Conservation (phyloP, 768 basidiomycete genomes). For the Hericium erinaceus region DNA sequence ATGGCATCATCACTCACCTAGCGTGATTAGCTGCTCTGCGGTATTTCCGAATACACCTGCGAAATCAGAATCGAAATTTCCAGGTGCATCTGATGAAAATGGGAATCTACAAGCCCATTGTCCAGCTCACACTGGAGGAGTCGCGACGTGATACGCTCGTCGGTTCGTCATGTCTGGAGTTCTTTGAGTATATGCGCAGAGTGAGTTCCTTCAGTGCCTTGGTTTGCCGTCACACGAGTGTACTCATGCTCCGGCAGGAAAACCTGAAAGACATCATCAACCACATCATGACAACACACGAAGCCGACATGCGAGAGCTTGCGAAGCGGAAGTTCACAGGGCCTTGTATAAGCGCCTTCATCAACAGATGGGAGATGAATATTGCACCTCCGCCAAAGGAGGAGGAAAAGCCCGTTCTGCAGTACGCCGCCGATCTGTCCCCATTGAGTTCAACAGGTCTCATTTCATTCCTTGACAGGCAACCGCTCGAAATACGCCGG, state of each 20-base stretch:
- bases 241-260: conserved; percentile 38
- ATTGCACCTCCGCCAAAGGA: conserved; percentile 62
- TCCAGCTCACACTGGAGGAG: conserved; percentile 78
- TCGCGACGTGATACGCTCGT: conserved; percentile 85
- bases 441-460: background rate
- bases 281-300: conserved; percentile 74
- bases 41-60: conserved; percentile 80
- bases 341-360: conserved; percentile 61
- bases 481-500: conserved; percentile 27
- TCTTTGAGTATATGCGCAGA: conserved; percentile 85
- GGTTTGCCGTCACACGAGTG: conserved; percentile 1
- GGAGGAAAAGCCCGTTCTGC: conserved; percentile 28
- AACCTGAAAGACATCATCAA: conserved; percentile 81
- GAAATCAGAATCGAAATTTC: conserved; percentile 71
- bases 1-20: background rate
- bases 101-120: conserved; percentile 73
- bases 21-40: conserved; percentile 72
- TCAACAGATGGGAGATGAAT: conserved; percentile 87
- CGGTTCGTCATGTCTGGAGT: conserved; percentile 91
- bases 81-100: conserved; percentile 72
- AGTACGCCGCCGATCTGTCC: conserved; percentile 25
- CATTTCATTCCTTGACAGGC: background rate
- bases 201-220: conserved; percentile 30
- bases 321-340: conserved; percentile 51
- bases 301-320: conserved; percentile 54